These are phyloP conservation scores for Phytophthora litchii DNA, from an alignment of 352 stramenopile genomes.

Conservation along the genomic window DNA sequence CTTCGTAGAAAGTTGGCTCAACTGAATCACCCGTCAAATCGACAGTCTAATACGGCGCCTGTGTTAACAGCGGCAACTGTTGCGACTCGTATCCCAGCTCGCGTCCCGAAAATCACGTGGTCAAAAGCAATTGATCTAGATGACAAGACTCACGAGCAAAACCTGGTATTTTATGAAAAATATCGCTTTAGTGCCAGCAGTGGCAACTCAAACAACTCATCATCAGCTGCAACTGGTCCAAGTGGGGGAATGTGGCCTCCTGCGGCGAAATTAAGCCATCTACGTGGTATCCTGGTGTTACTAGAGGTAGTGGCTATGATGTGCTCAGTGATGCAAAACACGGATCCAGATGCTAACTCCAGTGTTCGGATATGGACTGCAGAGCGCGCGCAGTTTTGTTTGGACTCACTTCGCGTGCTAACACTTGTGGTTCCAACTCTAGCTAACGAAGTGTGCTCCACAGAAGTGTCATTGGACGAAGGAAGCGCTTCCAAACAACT, in stretches of 20 bases:
- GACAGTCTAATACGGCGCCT: slow-evolving; percentile 33
- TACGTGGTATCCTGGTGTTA: slow-evolving; percentile 79
- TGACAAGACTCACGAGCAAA: slow-evolving; percentile 85
- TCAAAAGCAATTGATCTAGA: slow-evolving; percentile 85
- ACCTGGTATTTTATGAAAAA: slow-evolving; percentile 85
- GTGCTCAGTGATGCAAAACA: slow-evolving; percentile 61
- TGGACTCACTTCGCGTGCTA: slow-evolving; percentile 76
- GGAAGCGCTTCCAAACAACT: slow-evolving; percentile 39
- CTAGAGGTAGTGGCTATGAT: slow-evolving; percentile 80
- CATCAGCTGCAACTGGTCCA: slow-evolving; percentile 57
- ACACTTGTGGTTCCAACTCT: slow-evolving; percentile 77
- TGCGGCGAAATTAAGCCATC: slow-evolving; percentile 73
- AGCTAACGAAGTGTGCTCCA: slow-evolving; percentile 77
- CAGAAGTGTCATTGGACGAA: slow-evolving; percentile 67
- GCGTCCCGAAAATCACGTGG: slow-evolving; percentile 72
- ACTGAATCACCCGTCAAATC: slow-evolving; percentile 63
- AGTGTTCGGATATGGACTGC: slow-evolving; percentile 74
- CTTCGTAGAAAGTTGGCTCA: slow-evolving; percentile 69
- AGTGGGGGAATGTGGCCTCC: slow-evolving; percentile 73
- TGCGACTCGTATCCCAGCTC: slow-evolving; percentile 63
- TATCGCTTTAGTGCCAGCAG: slow-evolving; percentile 75
- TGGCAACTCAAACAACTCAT: slow-evolving; percentile 51
- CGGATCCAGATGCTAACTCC: slow-evolving; percentile 58
- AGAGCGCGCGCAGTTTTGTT: slow-evolving; percentile 80
- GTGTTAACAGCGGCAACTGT: slow-evolving; percentile 60